Evolutionary conservation across 2,329 filamentous ascomycete genomes (phyloP), one percentile per base, ranked within the genome.

Genomic region (Curvularia sp.): DNA sequence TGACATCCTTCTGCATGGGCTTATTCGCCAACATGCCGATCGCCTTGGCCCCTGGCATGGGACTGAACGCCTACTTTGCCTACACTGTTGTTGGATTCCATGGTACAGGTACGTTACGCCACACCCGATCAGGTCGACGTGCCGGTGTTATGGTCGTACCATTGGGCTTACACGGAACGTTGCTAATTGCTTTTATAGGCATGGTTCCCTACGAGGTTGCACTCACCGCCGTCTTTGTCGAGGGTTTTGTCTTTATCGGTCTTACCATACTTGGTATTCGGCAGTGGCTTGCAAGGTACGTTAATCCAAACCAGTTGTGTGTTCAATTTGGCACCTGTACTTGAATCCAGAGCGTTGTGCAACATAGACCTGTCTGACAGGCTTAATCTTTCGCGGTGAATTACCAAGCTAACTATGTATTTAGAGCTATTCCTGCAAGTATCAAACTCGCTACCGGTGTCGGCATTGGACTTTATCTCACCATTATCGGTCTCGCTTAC

Each of bases 381-480:
- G 18, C 19, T 23, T 32, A 13, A 5, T 15, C 25, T 13, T 9
- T 32, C 27, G 21, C 1, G 6, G 21, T 19, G 36, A 19, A 18
- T 51, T 2, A 19, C 28, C 21, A 49, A 4, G 90, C 91, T 73
- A 51, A 73, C 56, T 53, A 51, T 32, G 32, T 57, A 53, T 57
- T 32, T 23, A 87, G 91, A 65, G 88, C 90, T 42, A 92, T 96
- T 62, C 92, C 92, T 1, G 84, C 86, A 39, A 92, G 89, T 54
- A 93, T 96, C 79, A 96, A 96, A 78, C 86, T 95, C 54, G 92
- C 92, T 13, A 94, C 90, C 15, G 90, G 91, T 62, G 91, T 92
- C 51, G 92, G 92, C 59, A 96, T 96, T 64, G 92, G 92, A 21
- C 82, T 96, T 1, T 96, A 94, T 75, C 82, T 94, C 47, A 89